phyloP scores from a whole-genome alignment of 2,329 filamentous ascomycete species.

The Trichoderma asperellum region DNA sequence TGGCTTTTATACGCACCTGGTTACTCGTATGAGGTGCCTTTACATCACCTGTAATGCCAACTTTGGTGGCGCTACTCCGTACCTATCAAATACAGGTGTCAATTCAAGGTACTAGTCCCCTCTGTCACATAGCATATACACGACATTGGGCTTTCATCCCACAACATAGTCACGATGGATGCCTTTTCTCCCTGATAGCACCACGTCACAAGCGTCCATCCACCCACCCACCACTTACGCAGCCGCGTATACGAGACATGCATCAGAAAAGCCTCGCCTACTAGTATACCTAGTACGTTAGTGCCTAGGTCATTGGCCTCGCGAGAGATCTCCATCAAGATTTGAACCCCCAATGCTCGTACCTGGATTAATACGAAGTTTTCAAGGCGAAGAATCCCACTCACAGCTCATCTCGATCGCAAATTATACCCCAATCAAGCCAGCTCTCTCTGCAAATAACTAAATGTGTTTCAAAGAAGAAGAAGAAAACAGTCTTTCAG shows the following conservation, averaged over 20 bases:
- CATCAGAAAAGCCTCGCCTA: not conserved
- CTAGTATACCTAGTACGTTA: not conserved
- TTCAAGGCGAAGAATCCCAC: not conserved
- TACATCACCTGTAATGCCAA: not conserved
- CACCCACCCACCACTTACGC: not conserved
- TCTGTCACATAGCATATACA: not conserved
- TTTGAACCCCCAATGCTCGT: not conserved
- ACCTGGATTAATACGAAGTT: slow-evolving; percentile 8
- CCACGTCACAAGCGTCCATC: not conserved
- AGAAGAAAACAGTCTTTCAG: not conserved
- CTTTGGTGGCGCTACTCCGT: not conserved
- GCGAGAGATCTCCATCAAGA: slow-evolving; percentile 10
- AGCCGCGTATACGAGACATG: slow-evolving; percentile 11
- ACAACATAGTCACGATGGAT: not conserved
- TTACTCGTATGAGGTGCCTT: not conserved
- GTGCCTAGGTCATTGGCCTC: not conserved
- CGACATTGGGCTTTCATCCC: not conserved
- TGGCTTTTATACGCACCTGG: not conserved
- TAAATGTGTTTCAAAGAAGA: not conserved
- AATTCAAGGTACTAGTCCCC: not conserved
- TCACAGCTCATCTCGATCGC: not conserved
- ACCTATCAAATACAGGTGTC: not conserved
- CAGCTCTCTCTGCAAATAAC: not conserved
- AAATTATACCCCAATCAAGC: slow-evolving; percentile 5
- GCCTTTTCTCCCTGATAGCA: not conserved